phyloP scores from a whole-genome alignment of 805 yeast species.

The Kazachstania bromeliacearum region DNA sequence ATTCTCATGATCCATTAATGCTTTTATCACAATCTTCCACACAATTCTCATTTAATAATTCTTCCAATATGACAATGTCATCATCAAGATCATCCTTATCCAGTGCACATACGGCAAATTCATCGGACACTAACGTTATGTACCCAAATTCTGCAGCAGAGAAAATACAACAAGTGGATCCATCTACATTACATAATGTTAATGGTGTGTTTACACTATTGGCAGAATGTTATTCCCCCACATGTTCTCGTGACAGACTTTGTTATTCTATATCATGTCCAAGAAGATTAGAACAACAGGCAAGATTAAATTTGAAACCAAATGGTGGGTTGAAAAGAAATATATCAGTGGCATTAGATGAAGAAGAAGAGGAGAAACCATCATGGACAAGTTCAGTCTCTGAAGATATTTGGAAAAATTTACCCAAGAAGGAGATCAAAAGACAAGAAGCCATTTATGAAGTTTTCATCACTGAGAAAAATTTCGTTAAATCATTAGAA shows the following conservation, averaged over 20 bases:
- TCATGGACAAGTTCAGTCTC: conserved; percentile 94
- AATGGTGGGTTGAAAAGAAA: conserved; percentile 77
- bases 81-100: conserved; percentile 6
- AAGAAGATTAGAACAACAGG: conserved; percentile 89
- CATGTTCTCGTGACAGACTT: conserved; percentile 78
- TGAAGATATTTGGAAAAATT: conserved; percentile 59
- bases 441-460: conserved; percentile 95
- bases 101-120: conserved; percentile 1
- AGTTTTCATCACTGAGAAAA: conserved; percentile 86
- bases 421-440: conserved; percentile 78
- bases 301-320: conserved; percentile 78
- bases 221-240: conserved; percentile 94
- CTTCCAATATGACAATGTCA: conserved; percentile 7
- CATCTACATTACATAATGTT: conserved; percentile 22
- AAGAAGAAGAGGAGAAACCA: conserved; percentile 59
- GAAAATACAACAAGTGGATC: conserved; percentile 1
- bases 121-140: conserved; percentile 1
- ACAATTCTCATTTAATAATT: conserved; percentile 4
- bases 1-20: conserved; percentile 22
- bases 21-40: conserved; percentile 12
- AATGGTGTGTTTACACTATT: conserved; percentile 89
- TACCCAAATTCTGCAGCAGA: conserved; percentile 2
- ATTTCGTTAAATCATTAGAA: conserved; percentile 90
- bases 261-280: conserved; percentile 98
- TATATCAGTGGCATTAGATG: conserved; percentile 28